These are phyloP conservation scores for Penicillium alfredii DNA, from an alignment of 495 filamentous ascomycete species.

Conservation along the genomic window DNA sequence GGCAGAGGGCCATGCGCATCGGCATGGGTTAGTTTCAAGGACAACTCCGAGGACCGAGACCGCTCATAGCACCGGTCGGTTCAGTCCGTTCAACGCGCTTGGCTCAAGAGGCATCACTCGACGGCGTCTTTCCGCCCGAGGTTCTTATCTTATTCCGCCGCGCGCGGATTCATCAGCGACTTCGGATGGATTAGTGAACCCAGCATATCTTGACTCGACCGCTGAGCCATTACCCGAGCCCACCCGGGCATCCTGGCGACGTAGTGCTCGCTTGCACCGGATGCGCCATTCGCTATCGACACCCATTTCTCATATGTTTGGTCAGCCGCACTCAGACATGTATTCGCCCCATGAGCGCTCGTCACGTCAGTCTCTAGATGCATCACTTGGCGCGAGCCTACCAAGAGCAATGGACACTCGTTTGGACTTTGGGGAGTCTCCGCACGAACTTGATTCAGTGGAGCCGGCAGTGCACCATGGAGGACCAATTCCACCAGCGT, in stretches of 20 bases:
- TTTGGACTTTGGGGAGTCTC: constrained; percentile 35
- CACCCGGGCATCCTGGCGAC: constrained; percentile 39
- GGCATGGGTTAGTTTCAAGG: constrained; percentile 40
- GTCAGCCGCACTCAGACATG: constrained; percentile 26
- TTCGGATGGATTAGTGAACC: constrained; percentile 19
- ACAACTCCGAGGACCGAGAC: constrained; percentile 35
- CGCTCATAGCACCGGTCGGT: constrained; percentile 32
- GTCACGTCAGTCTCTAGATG: constrained; percentile 1
- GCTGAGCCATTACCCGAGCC: constrained; percentile 24
- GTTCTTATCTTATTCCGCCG: constrained; percentile 34
- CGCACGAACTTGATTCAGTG: constrained; percentile 41
- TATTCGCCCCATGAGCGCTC: constrained; percentile 9
- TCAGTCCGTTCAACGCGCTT: constrained; percentile 39
- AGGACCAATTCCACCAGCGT: constrained; percentile 20
- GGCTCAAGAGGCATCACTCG: constrained; percentile 35
- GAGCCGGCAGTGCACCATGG: constrained; percentile 26
- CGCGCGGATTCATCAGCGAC: constrained; percentile 26
- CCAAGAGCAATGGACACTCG: constrained; percentile 38
- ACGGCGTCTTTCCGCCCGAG: constrained; percentile 33
- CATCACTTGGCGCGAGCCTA: constrained; percentile 7
- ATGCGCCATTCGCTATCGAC: constrained; percentile 40
- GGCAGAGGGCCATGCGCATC: constrained; percentile 45
- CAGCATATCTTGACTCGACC: constrained; percentile 20
- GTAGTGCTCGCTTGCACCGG: constrained; percentile 37
- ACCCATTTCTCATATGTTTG: constrained; percentile 44